Conservation (phyloP, 2,329 filamentous ascomycete genomes). For the Diaporthe vexans region DNA sequence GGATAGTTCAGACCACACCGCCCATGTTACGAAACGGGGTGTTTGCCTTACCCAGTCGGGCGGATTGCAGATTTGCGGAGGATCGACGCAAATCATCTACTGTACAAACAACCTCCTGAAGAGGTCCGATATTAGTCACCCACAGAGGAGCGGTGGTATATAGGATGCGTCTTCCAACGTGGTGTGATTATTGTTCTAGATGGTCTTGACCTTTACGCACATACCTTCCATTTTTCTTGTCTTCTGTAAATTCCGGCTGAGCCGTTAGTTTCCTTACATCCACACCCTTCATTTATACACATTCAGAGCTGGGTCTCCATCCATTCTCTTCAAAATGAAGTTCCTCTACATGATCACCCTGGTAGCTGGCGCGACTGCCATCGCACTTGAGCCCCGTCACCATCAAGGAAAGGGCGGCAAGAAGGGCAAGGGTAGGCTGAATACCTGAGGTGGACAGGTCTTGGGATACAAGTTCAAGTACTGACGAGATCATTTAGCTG, state of each 20-base stretch:
- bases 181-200: not conserved
- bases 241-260: constrained; percentile 17
- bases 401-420: constrained; percentile 30
- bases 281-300: not conserved
- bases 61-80: constrained; percentile 8
- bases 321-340: constrained; percentile 28
- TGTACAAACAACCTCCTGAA: not conserved
- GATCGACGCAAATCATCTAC: constrained; percentile 15
- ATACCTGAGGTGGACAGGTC: no score
- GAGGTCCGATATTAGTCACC: not conserved
- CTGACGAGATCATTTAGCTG: not conserved
- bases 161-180: not conserved
- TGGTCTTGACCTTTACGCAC: not conserved
- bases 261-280: constrained; percentile 9
- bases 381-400: constrained; percentile 22
- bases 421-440: constrained; percentile 18
- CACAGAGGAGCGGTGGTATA: not conserved
- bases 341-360: constrained; percentile 29
- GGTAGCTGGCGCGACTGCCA: constrained; percentile 4
- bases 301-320: constrained; percentile 21
- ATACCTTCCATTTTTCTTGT: not conserved
- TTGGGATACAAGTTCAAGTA: not conserved
- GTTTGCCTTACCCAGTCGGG: constrained; percentile 22
- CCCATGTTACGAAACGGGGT: constrained; percentile 24
- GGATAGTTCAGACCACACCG: constrained; percentile 33